phyloP scores from a whole-genome alignment of 305 asterid genomes.

The Fraxinus nigra region DNA sequence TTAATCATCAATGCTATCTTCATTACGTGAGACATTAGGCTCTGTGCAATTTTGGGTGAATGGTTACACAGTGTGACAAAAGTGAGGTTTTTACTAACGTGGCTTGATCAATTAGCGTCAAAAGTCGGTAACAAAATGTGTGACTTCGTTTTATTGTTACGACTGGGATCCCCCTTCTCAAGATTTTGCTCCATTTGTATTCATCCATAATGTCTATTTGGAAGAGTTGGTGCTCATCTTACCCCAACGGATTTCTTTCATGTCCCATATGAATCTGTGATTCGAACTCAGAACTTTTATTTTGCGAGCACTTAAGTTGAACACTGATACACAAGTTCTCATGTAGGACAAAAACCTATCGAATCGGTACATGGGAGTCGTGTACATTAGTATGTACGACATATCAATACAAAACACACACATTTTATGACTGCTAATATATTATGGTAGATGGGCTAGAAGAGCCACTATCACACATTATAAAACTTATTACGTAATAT shows the following conservation, averaged over 20 bases:
- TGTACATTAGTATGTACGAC: background rate
- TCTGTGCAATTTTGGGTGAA: background rate
- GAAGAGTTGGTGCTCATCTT: background rate
- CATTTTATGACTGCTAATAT: background rate
- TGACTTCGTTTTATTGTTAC: background rate
- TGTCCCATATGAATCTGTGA: background rate
- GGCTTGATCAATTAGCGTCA: background rate
- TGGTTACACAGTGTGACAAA: background rate
- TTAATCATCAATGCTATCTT: background rate
- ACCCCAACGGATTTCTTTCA: background rate
- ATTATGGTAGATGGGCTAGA: background rate
- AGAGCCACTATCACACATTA: background rate
- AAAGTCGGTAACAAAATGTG: background rate
- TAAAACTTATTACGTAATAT: background rate
- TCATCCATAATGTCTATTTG: background rate
- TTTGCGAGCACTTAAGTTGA: background rate
- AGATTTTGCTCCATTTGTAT: background rate
- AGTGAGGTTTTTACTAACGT: background rate
- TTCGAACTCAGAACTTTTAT: background rate
- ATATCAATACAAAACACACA: background rate
- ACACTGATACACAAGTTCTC: background rate
- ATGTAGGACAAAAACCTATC: background rate
- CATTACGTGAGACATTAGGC: background rate
- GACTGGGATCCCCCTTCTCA: background rate
- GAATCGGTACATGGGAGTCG: background rate